These are phyloP conservation scores for Simplicillium aogashimaense DNA, from an alignment of 2,329 filamentous ascomycete genomes.

Conservation along the genomic window DNA sequence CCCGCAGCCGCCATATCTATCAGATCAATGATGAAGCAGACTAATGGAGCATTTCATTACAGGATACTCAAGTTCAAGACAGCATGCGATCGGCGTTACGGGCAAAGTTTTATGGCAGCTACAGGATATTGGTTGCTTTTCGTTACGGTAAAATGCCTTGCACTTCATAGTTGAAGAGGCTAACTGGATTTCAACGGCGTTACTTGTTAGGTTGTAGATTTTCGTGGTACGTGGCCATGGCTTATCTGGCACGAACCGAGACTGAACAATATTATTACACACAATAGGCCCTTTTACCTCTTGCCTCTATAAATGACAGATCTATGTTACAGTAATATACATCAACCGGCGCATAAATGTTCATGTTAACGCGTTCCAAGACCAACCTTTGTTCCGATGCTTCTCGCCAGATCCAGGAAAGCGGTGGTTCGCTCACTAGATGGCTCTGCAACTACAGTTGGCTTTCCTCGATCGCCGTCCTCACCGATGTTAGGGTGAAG, in stretches of 20 bases:
- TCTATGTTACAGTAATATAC: background rate
- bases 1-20: conserved; percentile 76
- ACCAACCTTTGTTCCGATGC: conserved; percentile 36
- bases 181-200: conserved; percentile 22
- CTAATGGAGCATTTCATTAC: conserved; percentile 28
- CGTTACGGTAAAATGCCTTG: conserved; percentile 23
- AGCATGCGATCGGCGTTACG: conserved; percentile 10
- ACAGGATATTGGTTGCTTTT: conserved; percentile 10
- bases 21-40: conserved; percentile 67
- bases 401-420: conserved; percentile 61
- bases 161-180: conserved; percentile 26
- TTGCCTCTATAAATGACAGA: too few species aligned
- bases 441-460: conserved; percentile 82
- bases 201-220: conserved; percentile 1
- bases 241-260: background rate
- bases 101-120: conserved; percentile 3
- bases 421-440: conserved; percentile 59
- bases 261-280: background rate
- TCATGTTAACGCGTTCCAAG: conserved; percentile 11
- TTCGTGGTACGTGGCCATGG: background rate
- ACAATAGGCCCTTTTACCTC: background rate
- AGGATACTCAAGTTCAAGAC: conserved; percentile 9
- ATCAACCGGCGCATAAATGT: background rate
- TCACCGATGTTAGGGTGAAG: conserved; percentile 79
- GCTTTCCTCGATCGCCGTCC: conserved; percentile 77